These are phyloP conservation scores for Euphorbia celastroides DNA, from an alignment of 441 rosid genomes.

Conservation along the genomic window DNA sequence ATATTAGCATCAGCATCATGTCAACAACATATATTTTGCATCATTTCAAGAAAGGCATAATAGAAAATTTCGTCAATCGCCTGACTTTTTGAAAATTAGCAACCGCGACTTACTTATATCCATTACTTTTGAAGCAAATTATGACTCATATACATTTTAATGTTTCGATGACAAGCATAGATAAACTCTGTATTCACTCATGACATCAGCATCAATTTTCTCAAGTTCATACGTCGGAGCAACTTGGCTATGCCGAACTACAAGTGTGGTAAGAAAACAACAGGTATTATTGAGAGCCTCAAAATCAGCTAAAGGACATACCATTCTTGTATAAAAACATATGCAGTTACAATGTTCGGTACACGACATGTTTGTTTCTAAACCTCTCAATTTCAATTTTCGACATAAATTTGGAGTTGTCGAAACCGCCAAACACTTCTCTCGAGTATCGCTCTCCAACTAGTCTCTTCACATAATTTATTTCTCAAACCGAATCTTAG, in stretches of 20 bases:
- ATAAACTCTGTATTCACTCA: not conserved
- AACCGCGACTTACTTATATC: not conserved
- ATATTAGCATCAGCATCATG: slow-evolving; percentile 4
- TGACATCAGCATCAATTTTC: not conserved
- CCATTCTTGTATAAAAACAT: not conserved
- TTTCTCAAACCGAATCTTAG: not conserved
- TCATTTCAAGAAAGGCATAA: not conserved
- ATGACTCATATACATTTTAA: not conserved
- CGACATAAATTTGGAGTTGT: not conserved
- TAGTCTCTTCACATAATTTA: not conserved
- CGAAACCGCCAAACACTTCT: not conserved
- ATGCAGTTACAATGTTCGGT: not conserved
- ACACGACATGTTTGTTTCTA: not conserved
- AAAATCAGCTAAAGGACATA: not conserved
- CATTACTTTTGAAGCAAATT: not conserved
- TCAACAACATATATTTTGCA: not conserved
- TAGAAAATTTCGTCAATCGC: not conserved
- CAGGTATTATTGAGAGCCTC: not conserved
- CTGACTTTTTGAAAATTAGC: not conserved
- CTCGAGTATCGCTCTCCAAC: not conserved
- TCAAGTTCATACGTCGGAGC: not conserved
- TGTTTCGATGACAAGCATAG: not conserved
- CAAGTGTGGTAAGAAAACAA: not conserved
- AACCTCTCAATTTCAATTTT: not conserved
- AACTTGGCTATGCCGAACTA: not conserved